Evolutionary conservation across 2,329 filamentous ascomycete species (phyloP), one percentile per base, ranked within the genome.

Genomic region (Penicillium sp.): DNA sequence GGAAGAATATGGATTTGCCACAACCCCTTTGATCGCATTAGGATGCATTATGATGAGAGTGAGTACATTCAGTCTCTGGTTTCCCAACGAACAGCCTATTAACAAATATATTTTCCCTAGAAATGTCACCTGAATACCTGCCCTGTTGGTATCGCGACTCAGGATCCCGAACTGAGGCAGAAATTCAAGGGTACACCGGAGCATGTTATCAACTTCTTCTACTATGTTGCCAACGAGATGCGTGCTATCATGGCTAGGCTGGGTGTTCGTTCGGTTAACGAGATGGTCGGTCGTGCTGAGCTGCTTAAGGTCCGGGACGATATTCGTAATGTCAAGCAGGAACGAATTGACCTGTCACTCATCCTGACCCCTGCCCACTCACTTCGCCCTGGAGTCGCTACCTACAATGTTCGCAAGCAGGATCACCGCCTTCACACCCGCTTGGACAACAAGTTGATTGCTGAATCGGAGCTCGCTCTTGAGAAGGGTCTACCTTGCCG

Each of bases 121-220:
- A 53, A 65, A 66, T 77, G 66, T 50, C 73, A 75, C 38, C 69
- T 83, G 53, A 96, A 94, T 71, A 92, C 89, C 3, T 89, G 93
- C 79, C 92, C 93, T 10, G 93, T 97, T 12, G 93, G 93, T 75
- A 96, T 97, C 60, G 93, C 93, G 4, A 96, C 93, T 0, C 93
- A 97, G 73, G 93, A 97, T 68, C 92, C 92, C n/a, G 89, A 93
- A 73, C 83, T 97, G 2, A 86, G 93, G 60, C 90, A 93, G 83
- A 97, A 97, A 79, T 97, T 97, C 77, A 82, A 87, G 66, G 93
- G 93, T 61, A 93, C 91, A 1, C 93, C 93, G 12, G 93, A 97
- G 79, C 91, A 97, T 68, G 93, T 96, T 57, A 97, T 97, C 77
- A 97, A 97, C 83, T 97, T 97, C 82, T 96, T 96, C 80, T 97